Conservation (phyloP, 495 filamentous ascomycete genomes). For the Achaetomiella virescens region DNA sequence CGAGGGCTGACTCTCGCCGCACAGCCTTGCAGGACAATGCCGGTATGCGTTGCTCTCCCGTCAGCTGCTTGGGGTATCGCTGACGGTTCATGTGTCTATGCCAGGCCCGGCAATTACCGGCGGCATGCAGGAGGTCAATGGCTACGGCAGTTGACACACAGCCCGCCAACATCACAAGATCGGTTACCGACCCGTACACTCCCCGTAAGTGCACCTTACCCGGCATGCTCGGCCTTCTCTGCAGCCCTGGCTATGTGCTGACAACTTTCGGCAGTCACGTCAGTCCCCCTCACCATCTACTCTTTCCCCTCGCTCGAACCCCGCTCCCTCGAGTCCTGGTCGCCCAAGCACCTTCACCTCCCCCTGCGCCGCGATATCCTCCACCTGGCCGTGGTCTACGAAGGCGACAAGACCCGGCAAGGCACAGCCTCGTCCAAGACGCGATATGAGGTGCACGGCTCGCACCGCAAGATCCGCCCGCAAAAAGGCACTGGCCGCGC, state of each 20-base stretch:
- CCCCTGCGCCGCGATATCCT: constrained; percentile 88
- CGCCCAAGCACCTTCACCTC: constrained; percentile 71
- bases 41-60: constrained; percentile 14
- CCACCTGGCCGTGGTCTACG: constrained; percentile 86
- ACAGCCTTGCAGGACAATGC: constrained; percentile 31
- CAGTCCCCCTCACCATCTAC: constrained; percentile 78
- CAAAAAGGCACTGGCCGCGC: constrained; percentile 85
- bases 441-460: constrained; percentile 77
- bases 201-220: constrained; percentile 20
- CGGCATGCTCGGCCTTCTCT: constrained; percentile 5
- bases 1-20: constrained; percentile 37
- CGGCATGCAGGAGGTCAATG: constrained; percentile 56
- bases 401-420: constrained; percentile 81
- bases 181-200: constrained; percentile 24
- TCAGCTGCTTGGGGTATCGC: not conserved
- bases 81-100: not conserved
- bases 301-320: constrained; percentile 87
- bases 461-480: constrained; percentile 63
- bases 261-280: constrained; percentile 34
- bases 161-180: constrained; percentile 39
- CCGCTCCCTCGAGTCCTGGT: constrained; percentile 68
- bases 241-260: not conserved
- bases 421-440: constrained; percentile 84
- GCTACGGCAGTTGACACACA: constrained; percentile 59
- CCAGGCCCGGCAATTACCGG: constrained; percentile 12